Evolutionary conservation across 2,329 filamentous ascomycete genomes (phyloP).

Genomic region (Aspergillus tubingensis): DNA sequence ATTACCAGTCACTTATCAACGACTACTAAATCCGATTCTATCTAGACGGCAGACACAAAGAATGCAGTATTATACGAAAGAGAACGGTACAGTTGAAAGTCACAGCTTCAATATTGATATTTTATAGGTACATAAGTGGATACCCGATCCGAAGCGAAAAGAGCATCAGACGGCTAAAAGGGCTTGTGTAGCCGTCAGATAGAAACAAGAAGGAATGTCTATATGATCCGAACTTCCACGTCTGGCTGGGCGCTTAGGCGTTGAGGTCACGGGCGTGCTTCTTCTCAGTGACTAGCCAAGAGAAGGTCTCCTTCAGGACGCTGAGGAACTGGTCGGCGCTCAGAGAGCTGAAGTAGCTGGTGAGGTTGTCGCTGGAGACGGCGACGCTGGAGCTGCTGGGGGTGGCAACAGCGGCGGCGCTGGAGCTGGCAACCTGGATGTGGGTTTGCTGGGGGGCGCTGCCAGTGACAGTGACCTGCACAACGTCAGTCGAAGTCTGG

Average conservation of each 20-base stretch:
- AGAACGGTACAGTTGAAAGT: not conserved
- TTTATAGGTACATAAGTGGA: constrained; percentile 24
- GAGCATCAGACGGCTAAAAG: constrained; percentile 11
- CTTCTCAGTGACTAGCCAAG: constrained; percentile 37
- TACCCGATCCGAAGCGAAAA: constrained; percentile 20
- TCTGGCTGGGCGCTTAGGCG: constrained; percentile 27
- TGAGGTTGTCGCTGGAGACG: constrained; percentile 24
- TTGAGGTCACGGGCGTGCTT: constrained; percentile 34
- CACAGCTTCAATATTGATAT: constrained; percentile 12
- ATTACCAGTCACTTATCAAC: no score
- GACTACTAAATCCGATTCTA: no score
- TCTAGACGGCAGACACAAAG: no score
- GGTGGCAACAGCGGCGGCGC: constrained; percentile 12
- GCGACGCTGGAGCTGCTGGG: constrained; percentile 16
- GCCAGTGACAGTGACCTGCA: constrained; percentile 27
- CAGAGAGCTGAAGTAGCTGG: constrained; percentile 34
- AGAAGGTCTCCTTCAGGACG: constrained; percentile 31
- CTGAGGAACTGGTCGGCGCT: constrained; percentile 34
- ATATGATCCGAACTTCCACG: constrained; percentile 10
- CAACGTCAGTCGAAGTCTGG: constrained; percentile 26
- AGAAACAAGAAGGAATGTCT: constrained; percentile 14
- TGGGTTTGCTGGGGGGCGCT: constrained; percentile 26
- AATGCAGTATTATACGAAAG: no score
- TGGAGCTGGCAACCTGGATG: constrained; percentile 20
- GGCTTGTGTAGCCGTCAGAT: constrained; percentile 8